phyloP scores from a whole-genome alignment of 2,329 filamentous ascomycete species.

The Colletotrichum sidae region DNA sequence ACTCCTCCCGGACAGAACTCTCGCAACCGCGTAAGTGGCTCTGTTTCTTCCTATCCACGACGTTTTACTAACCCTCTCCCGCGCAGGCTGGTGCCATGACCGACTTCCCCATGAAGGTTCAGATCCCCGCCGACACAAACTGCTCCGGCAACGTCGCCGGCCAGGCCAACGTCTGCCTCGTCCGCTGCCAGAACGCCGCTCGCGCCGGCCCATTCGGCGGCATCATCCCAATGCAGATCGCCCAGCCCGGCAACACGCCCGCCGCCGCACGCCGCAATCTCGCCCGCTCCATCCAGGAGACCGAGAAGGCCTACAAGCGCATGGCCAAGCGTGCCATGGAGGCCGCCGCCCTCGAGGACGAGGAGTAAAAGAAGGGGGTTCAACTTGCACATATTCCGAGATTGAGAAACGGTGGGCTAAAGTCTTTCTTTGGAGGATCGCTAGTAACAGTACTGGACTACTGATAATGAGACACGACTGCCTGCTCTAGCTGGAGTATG shows the following conservation, averaged over 20 bases:
- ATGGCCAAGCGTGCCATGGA: constrained; percentile 40
- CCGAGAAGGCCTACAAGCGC: constrained; percentile 37
- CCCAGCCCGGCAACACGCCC: constrained; percentile 27
- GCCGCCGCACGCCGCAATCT: constrained; percentile 36
- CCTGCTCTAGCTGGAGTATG: constrained; percentile 37
- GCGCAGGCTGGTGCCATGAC: constrained; percentile 50
- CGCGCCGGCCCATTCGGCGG: constrained; percentile 67
- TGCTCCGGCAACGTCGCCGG: constrained; percentile 69
- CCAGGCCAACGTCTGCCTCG: constrained; percentile 67
- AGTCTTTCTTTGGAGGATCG: constrained; percentile 22
- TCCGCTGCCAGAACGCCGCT: constrained; percentile 68
- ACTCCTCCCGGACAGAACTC: constrained; percentile 63
- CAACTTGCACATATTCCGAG: constrained; percentile 29
- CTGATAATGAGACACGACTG: constrained; percentile 36
- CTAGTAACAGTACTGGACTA: constrained; percentile 35
- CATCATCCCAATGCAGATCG: constrained; percentile 45
- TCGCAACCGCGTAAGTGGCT: constrained; percentile 51
- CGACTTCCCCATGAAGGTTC: constrained; percentile 60
- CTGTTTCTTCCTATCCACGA: not conserved
- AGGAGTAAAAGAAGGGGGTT: constrained; percentile 30
- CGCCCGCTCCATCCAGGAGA: constrained; percentile 30
- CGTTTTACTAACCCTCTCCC: too few relatives aligned
- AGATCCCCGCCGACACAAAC: constrained; percentile 60
- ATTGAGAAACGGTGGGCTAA: constrained; percentile 23
- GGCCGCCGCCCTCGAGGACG: constrained; percentile 13